Percentiles rank a stretch among this genome's conserved stretches.
Conservation (phyloP, 1,284 basidiomycete species). For the Sanguinoderma infundibulare region DNA sequence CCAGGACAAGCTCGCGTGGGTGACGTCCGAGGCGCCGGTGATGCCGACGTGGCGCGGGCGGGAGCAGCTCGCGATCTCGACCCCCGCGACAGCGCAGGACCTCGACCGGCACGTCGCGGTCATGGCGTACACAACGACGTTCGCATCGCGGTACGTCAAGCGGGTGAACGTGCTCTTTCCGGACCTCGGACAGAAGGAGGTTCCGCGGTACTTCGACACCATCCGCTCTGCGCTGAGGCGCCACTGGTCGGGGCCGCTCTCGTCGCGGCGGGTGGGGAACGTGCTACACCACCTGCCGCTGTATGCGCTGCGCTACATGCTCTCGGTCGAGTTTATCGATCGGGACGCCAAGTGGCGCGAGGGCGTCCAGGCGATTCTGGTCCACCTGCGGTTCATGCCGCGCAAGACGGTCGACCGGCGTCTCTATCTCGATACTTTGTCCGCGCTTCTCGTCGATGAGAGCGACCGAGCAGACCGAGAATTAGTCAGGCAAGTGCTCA, state of each 20-base stretch:
- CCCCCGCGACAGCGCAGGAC: not conserved
- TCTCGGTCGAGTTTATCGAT: not conserved
- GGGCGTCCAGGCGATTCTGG: not conserved
- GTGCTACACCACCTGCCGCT: not conserved
- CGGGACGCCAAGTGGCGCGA: not conserved
- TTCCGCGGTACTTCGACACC: not conserved
- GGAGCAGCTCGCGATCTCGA: constrained; percentile 12
- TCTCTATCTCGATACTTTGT: not conserved
- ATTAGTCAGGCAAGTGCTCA: not conserved
- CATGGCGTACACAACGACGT: constrained; percentile 19
- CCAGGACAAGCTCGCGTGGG: constrained; percentile 6
- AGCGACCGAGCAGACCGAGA: not conserved
- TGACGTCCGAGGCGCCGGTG: constrained; percentile 5
- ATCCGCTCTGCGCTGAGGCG: not conserved
- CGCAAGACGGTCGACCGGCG: not conserved
- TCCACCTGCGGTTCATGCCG: not conserved
- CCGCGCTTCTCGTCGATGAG: not conserved
- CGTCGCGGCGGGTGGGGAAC: not conserved
- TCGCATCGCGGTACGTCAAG: constrained; percentile 8
- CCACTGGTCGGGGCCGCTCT: not conserved
- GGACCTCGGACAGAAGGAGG: not conserved
- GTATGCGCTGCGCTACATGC: constrained; percentile 1
- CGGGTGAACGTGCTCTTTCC: not conserved
- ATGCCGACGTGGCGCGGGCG: constrained; percentile 17
- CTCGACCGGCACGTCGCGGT: constrained; percentile 18